Percentiles rank a stretch among this genome's conserved stretches.
Evolutionary conservation across 306 rosid genomes (phyloP).

Genomic region (Castanea crenata): DNA sequence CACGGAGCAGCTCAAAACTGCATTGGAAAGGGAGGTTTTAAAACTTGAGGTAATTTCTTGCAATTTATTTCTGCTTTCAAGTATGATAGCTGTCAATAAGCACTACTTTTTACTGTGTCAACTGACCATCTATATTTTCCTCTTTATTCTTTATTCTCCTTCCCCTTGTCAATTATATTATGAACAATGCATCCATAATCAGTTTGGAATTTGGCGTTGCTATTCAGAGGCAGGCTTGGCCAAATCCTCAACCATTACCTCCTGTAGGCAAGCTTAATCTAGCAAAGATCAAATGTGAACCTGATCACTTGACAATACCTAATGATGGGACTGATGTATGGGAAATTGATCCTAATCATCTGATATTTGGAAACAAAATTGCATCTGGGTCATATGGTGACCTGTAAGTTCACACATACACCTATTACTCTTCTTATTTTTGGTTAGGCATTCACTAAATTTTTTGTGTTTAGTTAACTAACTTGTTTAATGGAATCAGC

Average conservation of each 20-base stretch:
- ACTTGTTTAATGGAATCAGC: conserved; percentile 42
- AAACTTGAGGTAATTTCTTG: conserved; percentile 65
- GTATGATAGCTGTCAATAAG: neutral
- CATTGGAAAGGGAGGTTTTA: conserved; percentile 62
- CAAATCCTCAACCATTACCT: conserved; percentile 45
- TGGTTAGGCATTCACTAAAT: conserved; percentile 4
- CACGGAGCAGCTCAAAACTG: conserved; percentile 66
- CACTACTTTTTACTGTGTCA: neutral
- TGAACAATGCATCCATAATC: conserved; percentile 19
- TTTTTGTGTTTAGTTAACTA: conserved; percentile 17
- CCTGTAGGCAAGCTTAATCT: conserved; percentile 50
- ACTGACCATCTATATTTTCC: neutral
- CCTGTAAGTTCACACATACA: conserved; percentile 60
- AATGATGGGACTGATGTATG: conserved; percentile 92
- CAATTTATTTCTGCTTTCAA: conserved; percentile 1
- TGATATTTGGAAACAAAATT: conserved; percentile 73
- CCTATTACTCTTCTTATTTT: neutral
- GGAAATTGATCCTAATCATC: conserved; percentile 84
- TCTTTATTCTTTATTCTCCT: neutral
- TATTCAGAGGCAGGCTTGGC: conserved; percentile 60
- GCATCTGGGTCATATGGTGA: conserved; percentile 95
- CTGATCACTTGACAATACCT: conserved; percentile 69
- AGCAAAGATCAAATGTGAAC: conserved; percentile 46
- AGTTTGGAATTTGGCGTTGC: conserved; percentile 24
- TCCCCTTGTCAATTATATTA: conserved; percentile 1